Conservation (phyloP, 169 alveolate genomes). For the Miamiensis avidus region DNA sequence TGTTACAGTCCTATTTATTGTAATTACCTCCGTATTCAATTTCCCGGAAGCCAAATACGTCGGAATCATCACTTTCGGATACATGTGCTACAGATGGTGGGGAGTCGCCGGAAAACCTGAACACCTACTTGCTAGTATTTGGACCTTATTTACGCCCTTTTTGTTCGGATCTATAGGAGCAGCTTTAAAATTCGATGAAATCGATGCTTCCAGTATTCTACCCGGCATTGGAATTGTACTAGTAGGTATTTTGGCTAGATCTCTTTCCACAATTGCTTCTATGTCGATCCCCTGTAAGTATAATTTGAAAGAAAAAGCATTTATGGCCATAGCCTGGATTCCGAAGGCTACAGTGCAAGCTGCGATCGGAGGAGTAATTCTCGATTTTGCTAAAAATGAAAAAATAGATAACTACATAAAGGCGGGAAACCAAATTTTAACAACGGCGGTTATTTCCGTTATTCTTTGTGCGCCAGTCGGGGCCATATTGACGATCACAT, state of each 20-base stretch:
- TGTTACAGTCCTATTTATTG: not conserved
- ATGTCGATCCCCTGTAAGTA: not conserved
- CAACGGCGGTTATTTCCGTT: conserved; percentile 1
- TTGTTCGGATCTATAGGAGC: conserved; percentile 65
- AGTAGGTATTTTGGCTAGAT: not conserved
- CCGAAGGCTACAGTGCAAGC: conserved; percentile 62
- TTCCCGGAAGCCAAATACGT: conserved; percentile 34
- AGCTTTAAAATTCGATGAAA: conserved; percentile 24
- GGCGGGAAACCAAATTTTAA: conserved; percentile 6
- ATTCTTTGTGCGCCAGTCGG: conserved; percentile 45
- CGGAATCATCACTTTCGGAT: conserved; percentile 47
- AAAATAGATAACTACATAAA: not conserved
- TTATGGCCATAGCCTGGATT: conserved; percentile 44
- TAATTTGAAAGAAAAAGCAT: conserved; percentile 40
- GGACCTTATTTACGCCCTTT: conserved; percentile 37
- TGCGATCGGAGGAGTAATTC: conserved; percentile 49
- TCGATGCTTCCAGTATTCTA: conserved; percentile 8
- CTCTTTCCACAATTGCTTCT: not conserved
- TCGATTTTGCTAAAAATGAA: not conserved
- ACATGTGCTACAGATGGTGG: conserved; percentile 46
- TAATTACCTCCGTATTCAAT: not conserved
- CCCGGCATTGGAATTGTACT: conserved; percentile 13
- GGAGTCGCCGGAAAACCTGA: conserved; percentile 46
- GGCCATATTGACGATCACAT: conserved; percentile 30
- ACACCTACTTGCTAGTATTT: conserved; percentile 27